phyloP scores from a whole-genome alignment of 2,329 filamentous ascomycete genomes.

The Colletotrichum orbiculare region DNA sequence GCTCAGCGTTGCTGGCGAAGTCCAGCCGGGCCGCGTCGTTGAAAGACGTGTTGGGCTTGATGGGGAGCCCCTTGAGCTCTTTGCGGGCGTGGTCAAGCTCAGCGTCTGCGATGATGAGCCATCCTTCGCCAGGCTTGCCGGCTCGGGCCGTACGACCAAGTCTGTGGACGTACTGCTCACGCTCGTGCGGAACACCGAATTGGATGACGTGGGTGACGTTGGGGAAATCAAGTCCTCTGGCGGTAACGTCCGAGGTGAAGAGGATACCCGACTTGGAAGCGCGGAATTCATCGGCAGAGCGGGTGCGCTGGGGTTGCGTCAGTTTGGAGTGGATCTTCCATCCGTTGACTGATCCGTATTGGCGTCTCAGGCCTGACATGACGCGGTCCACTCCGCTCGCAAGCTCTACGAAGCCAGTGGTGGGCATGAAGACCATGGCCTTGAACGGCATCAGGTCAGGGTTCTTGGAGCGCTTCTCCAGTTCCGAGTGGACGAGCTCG shows the following conservation, averaged over 20 bases:
- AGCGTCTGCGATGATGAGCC: slow-evolving; percentile 69
- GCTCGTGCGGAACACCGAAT: slow-evolving; percentile 70
- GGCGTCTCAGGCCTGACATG: slow-evolving; percentile 4
- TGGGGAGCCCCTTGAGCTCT: slow-evolving; percentile 68
- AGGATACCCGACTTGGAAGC: slow-evolving; percentile 70
- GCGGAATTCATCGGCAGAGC: slow-evolving; percentile 79
- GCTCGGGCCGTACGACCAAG: slow-evolving; percentile 82
- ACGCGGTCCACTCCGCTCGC: slow-evolving; percentile 61
- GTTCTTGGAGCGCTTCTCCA: slow-evolving; percentile 54
- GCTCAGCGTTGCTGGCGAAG: slow-evolving; percentile 41
- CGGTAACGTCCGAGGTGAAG: slow-evolving; percentile 83
- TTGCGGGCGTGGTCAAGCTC: slow-evolving; percentile 61
- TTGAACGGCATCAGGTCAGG: slow-evolving; percentile 77
- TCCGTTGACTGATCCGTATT: slow-evolving; percentile 58
- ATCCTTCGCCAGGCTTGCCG: slow-evolving; percentile 77
- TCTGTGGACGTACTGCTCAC: slow-evolving; percentile 81
- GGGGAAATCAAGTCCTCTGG: slow-evolving; percentile 86
- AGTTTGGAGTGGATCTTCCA: slow-evolving; percentile 84
- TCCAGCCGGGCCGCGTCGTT: slow-evolving; percentile 64
- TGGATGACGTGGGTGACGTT: slow-evolving; percentile 84
- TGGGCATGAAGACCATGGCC: slow-evolving; percentile 93
- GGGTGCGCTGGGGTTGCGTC: slow-evolving; percentile 75
- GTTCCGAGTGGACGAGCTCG: slow-evolving; percentile 76
- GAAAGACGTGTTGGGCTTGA: slow-evolving; percentile 65
- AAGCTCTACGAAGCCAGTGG: slow-evolving; percentile 77